Evolutionary conservation across 345 rosid species (phyloP).

Genomic region (Clarkia xantiana): DNA sequence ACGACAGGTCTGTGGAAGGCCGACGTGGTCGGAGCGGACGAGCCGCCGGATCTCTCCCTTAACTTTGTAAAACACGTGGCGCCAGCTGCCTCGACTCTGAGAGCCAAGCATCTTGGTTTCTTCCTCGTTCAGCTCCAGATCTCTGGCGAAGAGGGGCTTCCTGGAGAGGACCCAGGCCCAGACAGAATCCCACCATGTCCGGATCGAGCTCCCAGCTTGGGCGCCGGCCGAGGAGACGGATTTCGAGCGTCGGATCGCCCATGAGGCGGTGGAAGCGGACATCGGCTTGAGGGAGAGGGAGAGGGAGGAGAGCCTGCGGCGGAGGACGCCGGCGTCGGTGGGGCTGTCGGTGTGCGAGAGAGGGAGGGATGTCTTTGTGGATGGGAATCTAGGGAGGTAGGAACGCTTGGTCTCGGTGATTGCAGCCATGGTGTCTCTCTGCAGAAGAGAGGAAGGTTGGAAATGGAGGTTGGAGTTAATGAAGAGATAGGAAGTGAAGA

Average conservation of each 20-base stretch:
- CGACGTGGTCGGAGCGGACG: slow-evolving; percentile 36
- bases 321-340: slow-evolving; percentile 19
- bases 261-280: slow-evolving; percentile 20
- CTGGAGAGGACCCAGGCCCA: slow-evolving; percentile 77
- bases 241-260: slow-evolving; percentile 50
- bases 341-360: slow-evolving; percentile 21
- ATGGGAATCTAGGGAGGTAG: slow-evolving; percentile 7
- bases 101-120: slow-evolving; percentile 44
- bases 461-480: not conserved
- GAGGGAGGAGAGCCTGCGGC: slow-evolving; percentile 72
- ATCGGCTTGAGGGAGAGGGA: slow-evolving; percentile 36
- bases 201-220: slow-evolving; percentile 37
- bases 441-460: slow-evolving; percentile 1
- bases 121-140: slow-evolving; percentile 77
- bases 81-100: slow-evolving; percentile 65
- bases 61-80: slow-evolving; percentile 64
- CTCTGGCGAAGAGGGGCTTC: slow-evolving; percentile 54
- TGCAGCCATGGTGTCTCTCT: slow-evolving; percentile 40
- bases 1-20: slow-evolving; percentile 52
- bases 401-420: slow-evolving; percentile 25
- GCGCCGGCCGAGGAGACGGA: slow-evolving; percentile 55
- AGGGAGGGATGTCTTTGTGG: slow-evolving; percentile 26
- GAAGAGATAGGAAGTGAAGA: not conserved
- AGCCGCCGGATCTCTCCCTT: slow-evolving; percentile 41
- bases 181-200: slow-evolving; percentile 81